Percentiles rank a stretch among this genome's conserved stretches.
Conservation (phyloP, 805 yeast species). For the Metschnikowia shivogae region DNA sequence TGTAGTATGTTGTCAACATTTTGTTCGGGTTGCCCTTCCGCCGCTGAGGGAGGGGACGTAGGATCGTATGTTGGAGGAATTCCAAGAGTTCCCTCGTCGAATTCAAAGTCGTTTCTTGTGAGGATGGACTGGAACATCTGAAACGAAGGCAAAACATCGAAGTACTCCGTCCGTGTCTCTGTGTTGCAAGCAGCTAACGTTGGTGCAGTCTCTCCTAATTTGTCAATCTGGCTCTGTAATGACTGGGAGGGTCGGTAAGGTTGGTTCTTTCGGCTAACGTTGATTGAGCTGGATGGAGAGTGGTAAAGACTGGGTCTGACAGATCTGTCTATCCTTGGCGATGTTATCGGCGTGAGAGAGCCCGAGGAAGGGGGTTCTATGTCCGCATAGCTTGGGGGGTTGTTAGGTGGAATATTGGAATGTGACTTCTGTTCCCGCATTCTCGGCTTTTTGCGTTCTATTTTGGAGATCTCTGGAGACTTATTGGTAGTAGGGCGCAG, state of each 20-base stretch:
- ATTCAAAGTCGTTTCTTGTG: conserved; percentile 39
- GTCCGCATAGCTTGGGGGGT: conserved; percentile 23
- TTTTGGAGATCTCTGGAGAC: background rate
- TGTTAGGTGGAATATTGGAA: conserved; percentile 9
- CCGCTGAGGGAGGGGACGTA: conserved; percentile 11
- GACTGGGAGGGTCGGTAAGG: conserved; percentile 35
- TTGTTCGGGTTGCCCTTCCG: background rate
- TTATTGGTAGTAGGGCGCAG: background rate
- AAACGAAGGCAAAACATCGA: conserved; percentile 64
- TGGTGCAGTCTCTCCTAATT: conserved; percentile 11
- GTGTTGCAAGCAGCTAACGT: conserved; percentile 11
- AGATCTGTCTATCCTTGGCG: conserved; percentile 2
- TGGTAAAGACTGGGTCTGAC: background rate
- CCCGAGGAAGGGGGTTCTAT: conserved; percentile 13
- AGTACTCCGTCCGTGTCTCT: conserved; percentile 22
- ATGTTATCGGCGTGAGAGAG: conserved; percentile 8
- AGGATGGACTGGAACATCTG: conserved; percentile 59
- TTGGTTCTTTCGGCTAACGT: conserved; percentile 8
- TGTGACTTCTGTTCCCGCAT: background rate
- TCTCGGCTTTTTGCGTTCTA: background rate
- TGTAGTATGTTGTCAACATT: conserved; percentile 9
- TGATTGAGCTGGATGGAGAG: background rate
- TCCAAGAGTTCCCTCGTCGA: conserved; percentile 29
- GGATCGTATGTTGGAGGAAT: conserved; percentile 39
- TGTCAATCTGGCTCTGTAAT: conserved; percentile 34